phyloP scores from a whole-genome alignment of 495 filamentous ascomycete genomes.

The Eremomyces bilateralis region DNA sequence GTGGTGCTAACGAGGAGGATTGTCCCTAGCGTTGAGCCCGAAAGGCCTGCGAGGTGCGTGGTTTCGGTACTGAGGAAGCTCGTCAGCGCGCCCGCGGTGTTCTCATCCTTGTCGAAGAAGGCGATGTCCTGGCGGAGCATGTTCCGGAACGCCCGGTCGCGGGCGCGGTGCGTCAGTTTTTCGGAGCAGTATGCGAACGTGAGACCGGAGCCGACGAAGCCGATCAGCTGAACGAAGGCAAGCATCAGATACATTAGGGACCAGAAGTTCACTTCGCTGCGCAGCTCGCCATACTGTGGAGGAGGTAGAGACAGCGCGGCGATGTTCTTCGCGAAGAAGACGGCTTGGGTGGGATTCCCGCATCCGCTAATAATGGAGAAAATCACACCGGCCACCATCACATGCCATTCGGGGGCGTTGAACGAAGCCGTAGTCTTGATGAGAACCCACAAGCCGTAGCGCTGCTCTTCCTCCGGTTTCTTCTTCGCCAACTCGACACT shows the following conservation, averaged over 20 bases:
- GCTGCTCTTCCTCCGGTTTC: constrained; percentile 21
- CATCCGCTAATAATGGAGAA: constrained; percentile 63
- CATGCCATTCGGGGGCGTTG: constrained; percentile 49
- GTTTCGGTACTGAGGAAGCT: constrained; percentile 73
- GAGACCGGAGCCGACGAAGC: constrained; percentile 44
- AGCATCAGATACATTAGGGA: constrained; percentile 84
- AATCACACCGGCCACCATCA: constrained; percentile 57
- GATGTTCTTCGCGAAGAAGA: constrained; percentile 84
- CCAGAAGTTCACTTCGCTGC: constrained; percentile 68
- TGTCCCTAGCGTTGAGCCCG: constrained; percentile 60
- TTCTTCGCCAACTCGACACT: constrained; percentile 41
- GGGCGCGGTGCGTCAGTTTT: constrained; percentile 55
- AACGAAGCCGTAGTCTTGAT: constrained; percentile 69
- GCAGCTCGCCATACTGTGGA: constrained; percentile 26
- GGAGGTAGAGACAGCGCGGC: constrained; percentile 34
- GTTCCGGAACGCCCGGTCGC: constrained; percentile 57
- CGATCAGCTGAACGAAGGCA: constrained; percentile 54
- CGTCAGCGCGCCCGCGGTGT: constrained; percentile 64
- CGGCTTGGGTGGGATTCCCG: constrained; percentile 67
- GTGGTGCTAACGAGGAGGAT: constrained; percentile 57
- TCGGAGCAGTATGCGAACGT: constrained; percentile 73
- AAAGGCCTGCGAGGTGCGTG: constrained; percentile 63
- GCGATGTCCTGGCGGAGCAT: constrained; percentile 86
- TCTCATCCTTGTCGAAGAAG: constrained; percentile 73
- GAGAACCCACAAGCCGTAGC: constrained; percentile 61